Evolutionary conservation across 1,284 basidiomycete species (phyloP), one percentile per base, ranked within the genome.

Genomic region (Papiliotrema terrestris): DNA sequence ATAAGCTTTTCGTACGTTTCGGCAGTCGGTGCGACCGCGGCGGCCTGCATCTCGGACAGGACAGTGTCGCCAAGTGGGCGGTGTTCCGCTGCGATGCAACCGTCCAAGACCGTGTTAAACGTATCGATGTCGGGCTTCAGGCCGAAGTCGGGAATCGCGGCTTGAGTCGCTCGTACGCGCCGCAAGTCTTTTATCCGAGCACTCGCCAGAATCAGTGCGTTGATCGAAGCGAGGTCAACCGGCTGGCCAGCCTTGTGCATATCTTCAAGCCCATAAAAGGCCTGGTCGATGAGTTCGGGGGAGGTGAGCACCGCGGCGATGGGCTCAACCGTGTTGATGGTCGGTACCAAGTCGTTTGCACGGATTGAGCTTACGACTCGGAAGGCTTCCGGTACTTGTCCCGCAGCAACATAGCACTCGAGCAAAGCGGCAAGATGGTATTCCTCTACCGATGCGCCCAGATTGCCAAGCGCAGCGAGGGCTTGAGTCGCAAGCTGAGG

Each of bases 121-220:
- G 87, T 87, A 26, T 84, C 82, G 38, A 83, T 68, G 59, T 84
- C 80, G 22, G 87, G 85, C 35, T 67, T 72, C 58, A 86, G 75
- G 20, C 74, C 78, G 54, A 89, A 82, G 26, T 84, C 81, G 0
- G 75, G 45, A 37, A 83, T 80, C 15, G 82, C 82, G 60, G 85
- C 84, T 80, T 89, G 91, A 8, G 85, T 83, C 6, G 87, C 87
- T 47, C 92, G 75, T 0, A 87, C 88, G 26, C 88, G 86, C 59
- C 87, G 85, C 8, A 92, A 73, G 71, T 91, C 89, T 13, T 80
- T 79, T 2, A 85, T 74, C n/a, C 72, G 65, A 38, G 84, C 77
- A 0, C 84, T 81, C 0, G 87, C 89, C 56, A 81, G 78, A 53
- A 92, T 78, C 55, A 91, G 69, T 29, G 83, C 79, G 65, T 89